A percentile compares a stretch with the other conserved stretches of the same genome.
These are phyloP conservation scores for Dovyalis caffra DNA, from an alignment of 345 rosid genomes.

Conservation along the genomic window DNA sequence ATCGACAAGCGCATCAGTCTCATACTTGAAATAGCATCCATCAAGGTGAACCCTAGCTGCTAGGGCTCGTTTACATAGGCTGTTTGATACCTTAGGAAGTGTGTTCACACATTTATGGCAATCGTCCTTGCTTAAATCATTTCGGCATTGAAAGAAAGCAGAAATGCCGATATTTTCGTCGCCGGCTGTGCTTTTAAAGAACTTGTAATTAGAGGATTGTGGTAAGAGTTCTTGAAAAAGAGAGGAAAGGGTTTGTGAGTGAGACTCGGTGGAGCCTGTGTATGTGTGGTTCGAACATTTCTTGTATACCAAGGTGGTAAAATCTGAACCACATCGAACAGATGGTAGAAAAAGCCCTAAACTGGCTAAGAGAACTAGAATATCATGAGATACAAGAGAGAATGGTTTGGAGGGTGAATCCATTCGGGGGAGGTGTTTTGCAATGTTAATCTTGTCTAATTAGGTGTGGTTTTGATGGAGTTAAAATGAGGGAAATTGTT, in stretches of 20 bases:
- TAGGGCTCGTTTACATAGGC: constrained; percentile 40
- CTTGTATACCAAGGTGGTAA: constrained; percentile 48
- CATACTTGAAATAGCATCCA: constrained; percentile 65
- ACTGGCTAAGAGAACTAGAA: constrained; percentile 15
- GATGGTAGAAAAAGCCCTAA: constrained; percentile 18
- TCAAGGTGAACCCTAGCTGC: constrained; percentile 62
- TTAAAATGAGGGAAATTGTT: too few relatives aligned
- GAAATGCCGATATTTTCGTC: constrained; percentile 40
- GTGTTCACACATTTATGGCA: constrained; percentile 52
- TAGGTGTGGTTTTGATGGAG: too few relatives aligned
- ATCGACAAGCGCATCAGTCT: constrained; percentile 30
- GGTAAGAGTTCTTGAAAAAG: constrained; percentile 45
- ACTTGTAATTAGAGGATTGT: constrained; percentile 48
- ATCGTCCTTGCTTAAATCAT: constrained; percentile 41
- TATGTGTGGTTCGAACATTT: constrained; percentile 37
- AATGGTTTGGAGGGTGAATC: constrained; percentile 17
- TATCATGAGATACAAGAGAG: not conserved
- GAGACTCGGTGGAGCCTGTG: constrained; percentile 25
- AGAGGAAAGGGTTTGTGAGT: constrained; percentile 37
- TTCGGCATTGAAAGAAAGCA: constrained; percentile 69
- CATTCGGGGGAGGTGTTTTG: not conserved
- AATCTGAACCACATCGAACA: constrained; percentile 31
- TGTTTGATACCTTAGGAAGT: constrained; percentile 37
- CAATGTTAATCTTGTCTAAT: not conserved
- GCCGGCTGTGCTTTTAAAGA: constrained; percentile 52